A percentile compares a stretch with the other conserved stretches of the same genome.
Conservation (phyloP, 2,329 filamentous ascomycete genomes). For the Scedosporium apiospermum region DNA sequence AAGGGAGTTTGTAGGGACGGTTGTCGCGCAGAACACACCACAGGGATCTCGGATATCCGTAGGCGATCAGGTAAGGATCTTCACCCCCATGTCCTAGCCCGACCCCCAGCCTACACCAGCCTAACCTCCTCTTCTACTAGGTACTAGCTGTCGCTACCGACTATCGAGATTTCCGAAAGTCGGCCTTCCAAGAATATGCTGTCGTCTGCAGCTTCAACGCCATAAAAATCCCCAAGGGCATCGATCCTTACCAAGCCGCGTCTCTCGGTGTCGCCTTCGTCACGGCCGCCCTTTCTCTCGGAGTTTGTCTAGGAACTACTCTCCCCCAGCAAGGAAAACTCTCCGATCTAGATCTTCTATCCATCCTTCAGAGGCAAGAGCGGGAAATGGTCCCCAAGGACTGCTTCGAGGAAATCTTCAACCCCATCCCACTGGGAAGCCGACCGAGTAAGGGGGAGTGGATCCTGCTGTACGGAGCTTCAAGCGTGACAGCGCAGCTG, state of each 20-base stretch:
- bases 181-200: conserved; percentile 61
- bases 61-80: conserved; percentile 36
- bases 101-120: too few relatives aligned
- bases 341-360: background rate
- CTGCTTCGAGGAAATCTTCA: conserved; percentile 4
- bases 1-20: conserved; percentile 57
- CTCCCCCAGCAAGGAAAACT: conserved; percentile 30
- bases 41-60: conserved; percentile 30
- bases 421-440: background rate
- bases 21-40: conserved; percentile 29
- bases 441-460: conserved; percentile 2
- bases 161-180: conserved; percentile 63
- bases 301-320: conserved; percentile 60
- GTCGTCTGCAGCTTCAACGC: conserved; percentile 57
- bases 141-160: conserved; percentile 62
- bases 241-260: conserved; percentile 46
- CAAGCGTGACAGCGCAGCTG: conserved; percentile 48
- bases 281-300: conserved; percentile 55
- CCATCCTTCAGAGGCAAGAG: background rate
- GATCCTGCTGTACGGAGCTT: conserved; percentile 5
- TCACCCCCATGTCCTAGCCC: background rate
- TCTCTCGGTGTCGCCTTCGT: conserved; percentile 64
- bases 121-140: conserved; percentile 16
- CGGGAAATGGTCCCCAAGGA: background rate
- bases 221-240: conserved; percentile 46